These are phyloP conservation scores for Candida sp. DNA, from an alignment of 1,139 yeast genomes.

Conservation along the genomic window DNA sequence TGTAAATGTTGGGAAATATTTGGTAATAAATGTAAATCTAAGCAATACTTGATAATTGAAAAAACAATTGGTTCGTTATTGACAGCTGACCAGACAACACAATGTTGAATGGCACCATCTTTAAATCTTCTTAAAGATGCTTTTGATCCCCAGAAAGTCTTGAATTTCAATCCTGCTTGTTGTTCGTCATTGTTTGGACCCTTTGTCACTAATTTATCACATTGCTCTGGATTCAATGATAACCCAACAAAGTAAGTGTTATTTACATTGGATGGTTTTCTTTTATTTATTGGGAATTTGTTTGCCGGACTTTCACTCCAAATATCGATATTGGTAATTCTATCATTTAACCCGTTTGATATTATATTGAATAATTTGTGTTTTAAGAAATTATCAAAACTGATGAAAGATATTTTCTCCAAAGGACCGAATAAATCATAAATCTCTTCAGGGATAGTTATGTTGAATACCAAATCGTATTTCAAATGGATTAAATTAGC, in stretches of 20 bases:
- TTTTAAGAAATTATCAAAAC: slow-evolving; percentile 63
- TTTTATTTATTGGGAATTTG: slow-evolving; percentile 50
- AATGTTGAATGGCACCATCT: slow-evolving; percentile 85
- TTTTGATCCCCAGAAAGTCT: slow-evolving; percentile 85
- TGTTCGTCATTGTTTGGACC: slow-evolving; percentile 74
- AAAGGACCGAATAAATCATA: slow-evolving; percentile 57
- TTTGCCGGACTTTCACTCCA: slow-evolving; percentile 19
- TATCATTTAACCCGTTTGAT: slow-evolving; percentile 62
- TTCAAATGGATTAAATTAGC: slow-evolving; percentile 55
- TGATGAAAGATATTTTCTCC: slow-evolving; percentile 71
- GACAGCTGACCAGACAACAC: slow-evolving; percentile 81
- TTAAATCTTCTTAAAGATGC: slow-evolving; percentile 87
- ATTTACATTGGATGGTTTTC: slow-evolving; percentile 46
- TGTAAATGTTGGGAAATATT: slow-evolving; percentile 39
- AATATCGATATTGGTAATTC: slow-evolving; percentile 50
- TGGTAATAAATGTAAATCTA: slow-evolving; percentile 60
- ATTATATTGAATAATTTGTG: slow-evolving; percentile 61
- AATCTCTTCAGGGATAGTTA: slow-evolving; percentile 41
- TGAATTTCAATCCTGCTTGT: slow-evolving; percentile 60
- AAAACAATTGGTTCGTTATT: slow-evolving; percentile 62
- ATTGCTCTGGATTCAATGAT: slow-evolving; percentile 65
- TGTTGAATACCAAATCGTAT: slow-evolving; percentile 59
- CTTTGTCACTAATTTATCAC: slow-evolving; percentile 77
- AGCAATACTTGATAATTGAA: slow-evolving; percentile 59
- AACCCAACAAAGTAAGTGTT: slow-evolving; percentile 56